These are phyloP conservation scores for Aspergillus nidulans DNA, from an alignment of 495 filamentous ascomycete genomes.

Conservation along the genomic window DNA sequence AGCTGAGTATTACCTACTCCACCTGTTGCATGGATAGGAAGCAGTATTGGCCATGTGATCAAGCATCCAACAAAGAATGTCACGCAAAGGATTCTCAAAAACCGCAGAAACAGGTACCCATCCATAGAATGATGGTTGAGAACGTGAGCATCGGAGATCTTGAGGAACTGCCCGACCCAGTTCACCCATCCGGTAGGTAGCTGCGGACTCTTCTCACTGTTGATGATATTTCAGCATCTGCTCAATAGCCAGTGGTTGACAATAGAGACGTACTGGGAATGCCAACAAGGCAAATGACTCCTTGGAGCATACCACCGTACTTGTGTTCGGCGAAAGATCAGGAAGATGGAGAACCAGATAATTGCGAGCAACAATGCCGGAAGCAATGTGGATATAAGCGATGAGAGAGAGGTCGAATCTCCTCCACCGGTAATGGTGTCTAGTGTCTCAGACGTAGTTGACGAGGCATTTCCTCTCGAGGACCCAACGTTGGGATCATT, in stretches of 20 bases:
- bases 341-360: slow-evolving; percentile 66
- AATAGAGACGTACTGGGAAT: slow-evolving; percentile 49
- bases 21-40: slow-evolving; percentile 76
- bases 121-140: slow-evolving; percentile 68
- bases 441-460: slow-evolving; percentile 33
- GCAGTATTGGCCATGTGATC: slow-evolving; percentile 76
- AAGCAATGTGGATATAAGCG: slow-evolving; percentile 65
- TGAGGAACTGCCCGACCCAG: slow-evolving; percentile 60
- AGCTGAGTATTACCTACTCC: slow-evolving; percentile 55
- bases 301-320: slow-evolving; percentile 76
- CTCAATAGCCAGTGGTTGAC: background rate
- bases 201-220: slow-evolving; percentile 35
- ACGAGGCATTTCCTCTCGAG: slow-evolving; percentile 37
- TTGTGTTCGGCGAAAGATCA: slow-evolving; percentile 67
- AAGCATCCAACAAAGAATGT: slow-evolving; percentile 70
- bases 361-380: slow-evolving; percentile 63
- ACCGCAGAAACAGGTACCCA: slow-evolving; percentile 79
- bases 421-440: slow-evolving; percentile 24
- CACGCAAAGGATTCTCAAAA: slow-evolving; percentile 63
- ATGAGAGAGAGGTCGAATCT: slow-evolving; percentile 40
- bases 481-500: slow-evolving; percentile 43
- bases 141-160: slow-evolving; percentile 55
- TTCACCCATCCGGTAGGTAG: slow-evolving; percentile 49
- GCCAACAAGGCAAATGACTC: slow-evolving; percentile 70
- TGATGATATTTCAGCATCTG: background rate